phyloP scores from a whole-genome alignment of 2,329 filamentous ascomycete species.

The Talaromyces sp. region DNA sequence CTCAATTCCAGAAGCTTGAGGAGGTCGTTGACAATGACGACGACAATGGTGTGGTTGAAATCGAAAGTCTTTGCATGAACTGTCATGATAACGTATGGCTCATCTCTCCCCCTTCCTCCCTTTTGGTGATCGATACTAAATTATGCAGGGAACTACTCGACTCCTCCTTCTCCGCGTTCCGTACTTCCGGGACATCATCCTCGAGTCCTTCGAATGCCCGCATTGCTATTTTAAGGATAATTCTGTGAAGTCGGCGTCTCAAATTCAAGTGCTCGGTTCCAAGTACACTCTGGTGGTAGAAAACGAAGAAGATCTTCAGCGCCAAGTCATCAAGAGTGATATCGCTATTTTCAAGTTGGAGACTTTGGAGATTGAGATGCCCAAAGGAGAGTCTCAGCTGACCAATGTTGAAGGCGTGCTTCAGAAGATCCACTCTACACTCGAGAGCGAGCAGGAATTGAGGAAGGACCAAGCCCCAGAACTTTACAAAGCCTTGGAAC shows the following conservation, averaged over 20 bases:
- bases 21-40: conserved; percentile 39
- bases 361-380: conserved; percentile 89
- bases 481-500: conserved; percentile 71
- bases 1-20: conserved; percentile 38
- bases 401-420: conserved; percentile 92
- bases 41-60: conserved; percentile 42
- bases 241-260: conserved; percentile 86
- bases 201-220: conserved; percentile 94
- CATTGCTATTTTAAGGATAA: conserved; percentile 88
- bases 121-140: conserved; percentile 14
- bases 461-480: conserved; percentile 76
- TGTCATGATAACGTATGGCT: conserved; percentile 67
- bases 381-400: conserved; percentile 82
- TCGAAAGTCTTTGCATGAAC: conserved; percentile 81
- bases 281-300: conserved; percentile 82
- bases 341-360: conserved; percentile 80
- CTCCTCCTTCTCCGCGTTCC: conserved; percentile 89
- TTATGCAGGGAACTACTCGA: conserved; percentile 72
- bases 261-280: conserved; percentile 83
- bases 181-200: conserved; percentile 94
- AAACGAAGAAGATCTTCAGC: conserved; percentile 67
- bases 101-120: conserved; percentile 3
- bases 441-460: conserved; percentile 76
- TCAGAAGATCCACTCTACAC: conserved; percentile 70
- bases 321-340: conserved; percentile 91